Conservation (phyloP, 2,329 filamentous ascomycete genomes). For the Neofusicoccum laricinum region DNA sequence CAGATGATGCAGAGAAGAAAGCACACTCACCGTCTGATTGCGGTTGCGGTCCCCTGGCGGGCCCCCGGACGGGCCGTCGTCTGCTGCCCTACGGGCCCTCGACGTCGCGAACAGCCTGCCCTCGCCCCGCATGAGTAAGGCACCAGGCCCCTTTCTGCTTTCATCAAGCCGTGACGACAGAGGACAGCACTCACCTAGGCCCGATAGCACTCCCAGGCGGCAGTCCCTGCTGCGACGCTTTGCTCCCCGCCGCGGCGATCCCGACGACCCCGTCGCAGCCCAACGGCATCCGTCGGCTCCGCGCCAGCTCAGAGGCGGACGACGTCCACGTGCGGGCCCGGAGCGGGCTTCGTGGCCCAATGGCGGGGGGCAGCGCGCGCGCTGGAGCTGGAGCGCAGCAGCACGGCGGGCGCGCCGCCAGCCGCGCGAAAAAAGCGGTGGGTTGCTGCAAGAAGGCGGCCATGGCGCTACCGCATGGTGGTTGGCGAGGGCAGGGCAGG, state of each 20-base stretch:
- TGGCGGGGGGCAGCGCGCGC: background rate
- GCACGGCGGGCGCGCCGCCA: background rate
- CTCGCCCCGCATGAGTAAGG: conserved; percentile 4
- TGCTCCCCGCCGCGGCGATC: background rate
- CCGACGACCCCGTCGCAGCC: background rate
- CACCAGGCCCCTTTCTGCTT: background rate
- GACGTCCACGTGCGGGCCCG: background rate
- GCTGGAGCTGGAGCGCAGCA: background rate
- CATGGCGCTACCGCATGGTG: conserved; percentile 4
- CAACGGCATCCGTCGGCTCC: conserved; percentile 6
- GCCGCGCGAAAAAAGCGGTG: background rate
- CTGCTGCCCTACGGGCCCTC: background rate
- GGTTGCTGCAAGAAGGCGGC: background rate
- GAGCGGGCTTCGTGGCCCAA: background rate
- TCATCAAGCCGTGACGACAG: conserved; percentile 4
- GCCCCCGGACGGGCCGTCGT: background rate
- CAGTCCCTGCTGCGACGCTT: background rate
- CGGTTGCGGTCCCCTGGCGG: background rate
- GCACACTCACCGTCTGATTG: conserved; percentile 1
- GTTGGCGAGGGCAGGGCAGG: background rate
- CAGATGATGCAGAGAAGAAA: background rate
- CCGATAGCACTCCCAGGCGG: background rate
- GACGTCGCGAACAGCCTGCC: background rate
- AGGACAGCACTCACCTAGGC: background rate
- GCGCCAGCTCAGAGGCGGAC: conserved; percentile 7